Evolutionary conservation across 2,329 filamentous ascomycete genomes (phyloP).

Genomic region (Phialophora chinensis): DNA sequence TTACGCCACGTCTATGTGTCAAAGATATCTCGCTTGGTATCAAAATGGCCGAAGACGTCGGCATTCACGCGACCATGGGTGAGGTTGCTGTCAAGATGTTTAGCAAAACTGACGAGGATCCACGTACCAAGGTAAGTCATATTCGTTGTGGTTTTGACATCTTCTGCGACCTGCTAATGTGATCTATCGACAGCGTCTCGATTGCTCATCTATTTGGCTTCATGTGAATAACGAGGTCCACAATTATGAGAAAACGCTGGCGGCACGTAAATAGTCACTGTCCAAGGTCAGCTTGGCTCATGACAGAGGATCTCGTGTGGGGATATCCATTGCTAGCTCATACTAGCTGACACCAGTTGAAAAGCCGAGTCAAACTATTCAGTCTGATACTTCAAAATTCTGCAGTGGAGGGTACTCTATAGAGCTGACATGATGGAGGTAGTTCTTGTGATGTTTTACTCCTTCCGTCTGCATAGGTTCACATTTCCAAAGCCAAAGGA

Average conservation of each 20-base stretch:
- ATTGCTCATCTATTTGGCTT: constrained; percentile 21
- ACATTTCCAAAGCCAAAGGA: too few relatives aligned
- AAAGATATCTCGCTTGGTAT: constrained; percentile 23
- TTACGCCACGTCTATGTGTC: constrained; percentile 16
- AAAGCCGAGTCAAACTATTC: background rate
- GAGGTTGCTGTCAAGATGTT: constrained; percentile 15
- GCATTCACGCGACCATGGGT: constrained; percentile 22
- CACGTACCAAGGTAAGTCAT: constrained; percentile 22
- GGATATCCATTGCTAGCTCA: too few relatives aligned
- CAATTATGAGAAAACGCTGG: background rate
- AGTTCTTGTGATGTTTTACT: too few relatives aligned
- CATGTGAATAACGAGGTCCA: constrained; percentile 12
- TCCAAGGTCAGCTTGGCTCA: background rate
- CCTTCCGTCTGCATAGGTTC: too few relatives aligned
- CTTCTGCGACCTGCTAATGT: background rate
- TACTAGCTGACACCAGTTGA: too few relatives aligned
- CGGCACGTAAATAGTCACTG: background rate
- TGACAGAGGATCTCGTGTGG: too few relatives aligned
- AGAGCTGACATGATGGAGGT: too few relatives aligned
- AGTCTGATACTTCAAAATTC: background rate
- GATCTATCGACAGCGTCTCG: constrained; percentile 11
- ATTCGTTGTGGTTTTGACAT: background rate
- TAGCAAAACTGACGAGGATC: constrained; percentile 15
- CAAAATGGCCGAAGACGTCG: constrained; percentile 16
- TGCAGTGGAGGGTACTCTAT: too few relatives aligned